Evolutionary conservation across 2,329 filamentous ascomycete genomes (phyloP).

Genomic region (Cordyceps tenuipes): DNA sequence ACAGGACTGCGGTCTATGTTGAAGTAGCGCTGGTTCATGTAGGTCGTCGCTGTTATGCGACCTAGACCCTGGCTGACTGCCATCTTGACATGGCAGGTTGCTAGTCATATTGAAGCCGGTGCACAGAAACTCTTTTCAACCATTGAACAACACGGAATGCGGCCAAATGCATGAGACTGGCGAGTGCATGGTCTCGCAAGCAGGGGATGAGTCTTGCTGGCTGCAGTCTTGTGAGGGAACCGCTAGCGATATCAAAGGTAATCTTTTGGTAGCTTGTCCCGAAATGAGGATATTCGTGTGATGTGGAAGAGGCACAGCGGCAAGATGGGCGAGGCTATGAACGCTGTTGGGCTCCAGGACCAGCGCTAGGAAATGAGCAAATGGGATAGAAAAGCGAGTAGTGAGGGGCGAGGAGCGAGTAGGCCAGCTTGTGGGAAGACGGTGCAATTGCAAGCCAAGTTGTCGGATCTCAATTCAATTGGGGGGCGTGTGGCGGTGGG

Average conservation of each 20-base stretch:
- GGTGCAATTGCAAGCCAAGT: background rate
- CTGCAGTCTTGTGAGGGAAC: background rate
- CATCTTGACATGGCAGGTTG: background rate
- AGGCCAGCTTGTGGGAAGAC: too few relatives aligned
- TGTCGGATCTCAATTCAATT: background rate
- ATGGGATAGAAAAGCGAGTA: background rate
- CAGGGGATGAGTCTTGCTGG: background rate
- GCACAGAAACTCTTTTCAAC: background rate
- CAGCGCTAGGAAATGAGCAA: background rate
- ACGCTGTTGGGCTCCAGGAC: background rate
- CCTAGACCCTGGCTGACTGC: background rate
- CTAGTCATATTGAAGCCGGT: background rate
- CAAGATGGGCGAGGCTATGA: background rate
- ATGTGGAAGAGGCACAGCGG: background rate
- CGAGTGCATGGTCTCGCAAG: background rate
- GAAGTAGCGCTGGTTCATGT: background rate
- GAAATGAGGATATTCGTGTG: background rate
- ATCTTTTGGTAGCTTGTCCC: background rate
- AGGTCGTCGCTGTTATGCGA: background rate
- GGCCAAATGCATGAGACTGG: background rate
- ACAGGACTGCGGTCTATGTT: conserved; percentile 2
- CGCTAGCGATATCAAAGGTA: background rate
- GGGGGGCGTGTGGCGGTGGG: background rate
- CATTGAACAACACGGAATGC: background rate
- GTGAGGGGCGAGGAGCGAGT: too few relatives aligned